These are phyloP conservation scores for Kuraishia ogatae DNA, from an alignment of 805 yeast species.

Conservation along the genomic window DNA sequence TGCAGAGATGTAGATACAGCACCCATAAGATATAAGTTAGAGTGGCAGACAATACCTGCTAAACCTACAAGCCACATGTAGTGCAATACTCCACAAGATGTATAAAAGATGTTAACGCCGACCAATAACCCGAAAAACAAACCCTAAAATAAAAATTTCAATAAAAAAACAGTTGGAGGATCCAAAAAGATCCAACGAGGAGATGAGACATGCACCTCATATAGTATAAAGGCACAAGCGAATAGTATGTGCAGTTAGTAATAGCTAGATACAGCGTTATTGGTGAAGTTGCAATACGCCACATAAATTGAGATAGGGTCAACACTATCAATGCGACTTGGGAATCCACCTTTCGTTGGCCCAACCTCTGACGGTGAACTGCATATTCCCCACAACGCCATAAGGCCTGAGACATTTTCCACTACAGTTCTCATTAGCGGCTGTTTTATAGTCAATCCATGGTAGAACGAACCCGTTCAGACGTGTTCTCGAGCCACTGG, in stretches of 20 bases:
- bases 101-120: not conserved
- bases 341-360: slow-evolving; percentile 34
- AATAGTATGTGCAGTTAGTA: no score
- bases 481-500: slow-evolving; percentile 8
- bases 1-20: not conserved
- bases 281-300: no score
- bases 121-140: not conserved
- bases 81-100: not conserved
- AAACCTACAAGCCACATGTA: no score
- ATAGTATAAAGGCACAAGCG: not conserved
- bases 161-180: not conserved
- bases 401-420: slow-evolving; percentile 16
- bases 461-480: slow-evolving; percentile 14
- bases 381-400: slow-evolving; percentile 21
- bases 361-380: slow-evolving; percentile 46
- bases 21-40: not conserved
- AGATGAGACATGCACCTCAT: not conserved
- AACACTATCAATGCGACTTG: not conserved
- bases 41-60: not conserved
- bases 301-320: no score
- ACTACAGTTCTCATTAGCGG: slow-evolving; percentile 11
- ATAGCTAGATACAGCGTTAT: no score
- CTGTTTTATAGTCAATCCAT: slow-evolving; percentile 13
- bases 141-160: not conserved
- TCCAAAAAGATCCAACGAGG: not conserved